Base-by-base conservation (phyloP, 768 basidiomycete species). In the Mycena rosella region DNA sequence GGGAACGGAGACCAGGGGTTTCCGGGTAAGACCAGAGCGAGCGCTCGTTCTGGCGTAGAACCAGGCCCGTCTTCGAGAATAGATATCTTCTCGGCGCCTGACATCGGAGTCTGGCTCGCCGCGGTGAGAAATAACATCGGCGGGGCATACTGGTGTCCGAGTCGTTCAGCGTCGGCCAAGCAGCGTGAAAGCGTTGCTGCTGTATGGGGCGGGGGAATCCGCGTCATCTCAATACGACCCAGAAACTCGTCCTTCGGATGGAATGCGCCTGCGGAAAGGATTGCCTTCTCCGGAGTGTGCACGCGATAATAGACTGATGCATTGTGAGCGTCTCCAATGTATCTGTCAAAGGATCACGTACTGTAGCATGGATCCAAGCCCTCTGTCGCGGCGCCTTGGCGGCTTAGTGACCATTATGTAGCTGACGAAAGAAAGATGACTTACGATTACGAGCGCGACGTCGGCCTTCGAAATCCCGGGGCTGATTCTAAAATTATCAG, bases 181-280 rank as follows among this genome's bases (percentile, higher is more conserved):
- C 52, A 53, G n/a, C 32, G 52, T 36, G 52, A 20, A 36, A 53
- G 52, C 8, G 52, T 32, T 5, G 29, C 52, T 4, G 34, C 52
- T 14, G 52, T 53, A 53, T 53, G 52, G 30, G 52, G 52, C 32
- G 52, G 52, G 22, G 52, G 52, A 34, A 53, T 53, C 7, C 52
- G 52, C 8, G 32, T 53, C 20, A 53, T 20, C 20, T 53, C 52
- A n/a, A 53, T 32, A 26, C 52, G 34, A 14, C 52, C 52, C 7
- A 34, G 15, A n/a, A 53, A 53, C 8, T 20, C 14, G 11, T 53
- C 52, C 34, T 34, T 53, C 13, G 18, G 30, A n/a, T 53, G 52
- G 52, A 53, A 53, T 15, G 52, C 52, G 9, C 7, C 52, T 7
- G n/a, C 22, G 52, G 52, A 53, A 26, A 18, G 52, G 20, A 53